A percentile compares a stretch with the other conserved stretches of the same genome.
These are phyloP conservation scores for Kockovaella imperatae DNA, from an alignment of 768 basidiomycete genomes.

Conservation along the genomic window DNA sequence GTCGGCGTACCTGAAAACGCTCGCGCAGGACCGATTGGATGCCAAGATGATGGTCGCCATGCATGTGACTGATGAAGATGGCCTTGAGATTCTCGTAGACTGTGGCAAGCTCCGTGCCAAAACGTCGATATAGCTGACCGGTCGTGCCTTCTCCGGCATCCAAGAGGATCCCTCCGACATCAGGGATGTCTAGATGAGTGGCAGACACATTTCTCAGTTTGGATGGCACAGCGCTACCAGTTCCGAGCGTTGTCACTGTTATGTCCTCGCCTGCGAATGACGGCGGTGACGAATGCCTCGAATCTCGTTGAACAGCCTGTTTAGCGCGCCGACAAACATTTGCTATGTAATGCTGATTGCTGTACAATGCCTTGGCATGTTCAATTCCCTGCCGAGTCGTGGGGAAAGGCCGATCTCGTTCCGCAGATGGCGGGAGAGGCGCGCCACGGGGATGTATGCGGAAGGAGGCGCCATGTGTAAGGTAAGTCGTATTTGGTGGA, in stretches of 20 bases:
- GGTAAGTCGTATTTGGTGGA: constrained; percentile 49
- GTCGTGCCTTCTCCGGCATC: constrained; percentile 89
- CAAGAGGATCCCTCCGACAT: constrained; percentile 65
- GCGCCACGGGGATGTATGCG: too few species aligned
- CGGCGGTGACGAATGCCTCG: too few species aligned
- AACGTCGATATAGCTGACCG: constrained; percentile 75
- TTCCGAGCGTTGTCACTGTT: constrained; percentile 69
- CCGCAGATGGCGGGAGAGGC: too few species aligned
- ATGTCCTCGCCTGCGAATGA: constrained; percentile 71
- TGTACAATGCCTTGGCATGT: too few species aligned
- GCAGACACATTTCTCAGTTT: constrained; percentile 76
- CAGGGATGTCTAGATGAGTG: constrained; percentile 68
- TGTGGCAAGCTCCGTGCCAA: constrained; percentile 48
- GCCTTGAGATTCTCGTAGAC: constrained; percentile 64
- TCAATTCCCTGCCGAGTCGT: too few species aligned
- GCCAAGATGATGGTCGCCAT: constrained; percentile 88
- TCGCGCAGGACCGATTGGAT: constrained; percentile 63
- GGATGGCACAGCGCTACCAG: constrained; percentile 75
- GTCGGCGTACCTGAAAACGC: constrained; percentile 57
- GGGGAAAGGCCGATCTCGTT: too few species aligned
- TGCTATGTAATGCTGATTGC: too few species aligned
- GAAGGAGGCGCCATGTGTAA: too few species aligned
- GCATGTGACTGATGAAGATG: constrained; percentile 81
- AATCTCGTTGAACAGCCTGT: too few species aligned
- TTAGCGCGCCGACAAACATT: too few species aligned